Evolutionary conservation across 169 alveolate genomes (phyloP).

Genomic region (Plasmodium vivax): DNA sequence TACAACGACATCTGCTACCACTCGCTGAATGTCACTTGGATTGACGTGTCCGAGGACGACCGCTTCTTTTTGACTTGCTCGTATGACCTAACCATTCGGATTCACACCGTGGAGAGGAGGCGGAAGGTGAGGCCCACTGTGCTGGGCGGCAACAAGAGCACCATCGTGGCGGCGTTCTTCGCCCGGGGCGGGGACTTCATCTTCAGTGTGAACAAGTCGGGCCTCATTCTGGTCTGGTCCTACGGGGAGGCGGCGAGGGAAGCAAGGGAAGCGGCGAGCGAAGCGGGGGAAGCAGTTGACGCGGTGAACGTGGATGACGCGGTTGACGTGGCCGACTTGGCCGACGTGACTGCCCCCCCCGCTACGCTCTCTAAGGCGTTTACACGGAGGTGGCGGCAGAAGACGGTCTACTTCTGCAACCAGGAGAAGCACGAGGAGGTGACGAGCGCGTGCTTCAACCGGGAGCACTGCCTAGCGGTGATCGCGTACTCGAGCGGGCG

Average conservation of each 20-base stretch:
- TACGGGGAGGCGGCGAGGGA: neutral
- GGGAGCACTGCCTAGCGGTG: slow-evolving; percentile 76
- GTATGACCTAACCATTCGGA: slow-evolving; percentile 87
- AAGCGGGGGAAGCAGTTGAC: neutral
- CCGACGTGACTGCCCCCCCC: neutral
- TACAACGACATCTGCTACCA: slow-evolving; percentile 86
- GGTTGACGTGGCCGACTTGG: no score
- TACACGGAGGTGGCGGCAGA: slow-evolving; percentile 78
- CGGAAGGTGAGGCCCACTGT: slow-evolving; percentile 83
- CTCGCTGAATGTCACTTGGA: slow-evolving; percentile 78
- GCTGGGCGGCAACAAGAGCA: slow-evolving; percentile 84
- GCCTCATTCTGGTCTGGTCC: slow-evolving; percentile 88
- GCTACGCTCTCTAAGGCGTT: no score
- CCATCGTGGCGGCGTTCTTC: slow-evolving; percentile 87
- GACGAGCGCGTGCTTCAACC: slow-evolving; percentile 74
- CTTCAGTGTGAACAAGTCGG: slow-evolving; percentile 86
- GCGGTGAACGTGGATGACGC: neutral
- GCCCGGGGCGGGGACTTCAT: slow-evolving; percentile 83
- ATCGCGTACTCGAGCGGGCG: slow-evolving; percentile 84
- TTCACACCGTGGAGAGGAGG: slow-evolving; percentile 83
- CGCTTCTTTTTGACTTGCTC: slow-evolving; percentile 83
- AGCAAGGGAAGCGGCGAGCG: neutral
- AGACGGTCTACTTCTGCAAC: slow-evolving; percentile 81
- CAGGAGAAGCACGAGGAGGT: slow-evolving; percentile 81
- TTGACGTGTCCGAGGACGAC: slow-evolving; percentile 86